Percentiles rank a stretch among this genome's conserved stretches.
Evolutionary conservation across 78 protist species (phyloP).

Genomic region (Planoprotostelium fungivorum): DNA sequence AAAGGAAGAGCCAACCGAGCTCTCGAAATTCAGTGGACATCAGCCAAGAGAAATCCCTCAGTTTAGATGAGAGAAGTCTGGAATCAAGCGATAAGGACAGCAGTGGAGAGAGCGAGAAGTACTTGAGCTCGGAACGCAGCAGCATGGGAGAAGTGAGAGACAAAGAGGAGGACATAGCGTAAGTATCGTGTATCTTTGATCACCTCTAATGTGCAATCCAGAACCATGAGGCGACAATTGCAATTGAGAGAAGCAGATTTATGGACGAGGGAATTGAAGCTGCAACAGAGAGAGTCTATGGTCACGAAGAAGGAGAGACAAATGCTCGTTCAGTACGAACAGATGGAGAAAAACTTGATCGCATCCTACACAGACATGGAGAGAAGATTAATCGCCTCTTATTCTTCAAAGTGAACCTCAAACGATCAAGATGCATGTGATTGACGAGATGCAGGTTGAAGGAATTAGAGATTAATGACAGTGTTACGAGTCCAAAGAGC

Average conservation of each 20-base stretch:
- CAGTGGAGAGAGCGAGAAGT: neutral
- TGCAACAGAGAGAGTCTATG: neutral
- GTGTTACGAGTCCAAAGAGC: no score
- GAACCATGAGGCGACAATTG: neutral
- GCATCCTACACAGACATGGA: neutral
- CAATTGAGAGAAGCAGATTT: neutral
- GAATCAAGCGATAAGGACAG: neutral
- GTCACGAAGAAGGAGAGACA: neutral
- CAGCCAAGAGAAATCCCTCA: no score
- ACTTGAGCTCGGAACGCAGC: neutral
- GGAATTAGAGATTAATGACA: no score
- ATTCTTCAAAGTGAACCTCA: neutral
- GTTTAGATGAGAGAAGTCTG: neutral
- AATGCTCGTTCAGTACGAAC: neutral
- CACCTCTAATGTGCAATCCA: neutral
- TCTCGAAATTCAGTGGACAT: no score
- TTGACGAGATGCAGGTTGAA: no score
- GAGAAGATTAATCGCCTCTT: neutral
- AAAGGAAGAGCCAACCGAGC: no score
- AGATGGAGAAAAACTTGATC: neutral
- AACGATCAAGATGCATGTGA: no score
- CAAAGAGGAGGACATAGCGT: neutral
- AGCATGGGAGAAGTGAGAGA: neutral
- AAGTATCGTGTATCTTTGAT: neutral
- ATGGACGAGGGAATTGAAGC: neutral